These are phyloP conservation scores for Kluyveromyces dobzhanskii DNA, from an alignment of 805 yeast species.

Conservation along the genomic window DNA sequence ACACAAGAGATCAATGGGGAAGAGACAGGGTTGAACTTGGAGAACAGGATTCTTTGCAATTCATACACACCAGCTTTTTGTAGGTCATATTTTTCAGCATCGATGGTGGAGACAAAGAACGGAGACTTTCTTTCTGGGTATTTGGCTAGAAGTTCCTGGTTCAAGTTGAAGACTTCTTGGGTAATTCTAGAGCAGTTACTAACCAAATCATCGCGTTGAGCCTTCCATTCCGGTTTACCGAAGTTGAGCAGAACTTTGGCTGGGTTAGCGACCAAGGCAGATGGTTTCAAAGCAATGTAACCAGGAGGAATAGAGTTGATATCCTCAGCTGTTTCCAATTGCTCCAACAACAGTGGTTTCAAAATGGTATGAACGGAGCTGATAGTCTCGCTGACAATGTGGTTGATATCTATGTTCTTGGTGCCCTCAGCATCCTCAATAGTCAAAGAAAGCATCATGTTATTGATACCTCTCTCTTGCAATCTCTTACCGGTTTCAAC, in stretches of 20 bases:
- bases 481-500: constrained; percentile 60
- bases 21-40: constrained; percentile 55
- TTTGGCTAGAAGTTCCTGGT: constrained; percentile 37
- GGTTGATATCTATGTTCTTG: constrained; percentile 46
- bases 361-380: constrained; percentile 59
- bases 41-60: constrained; percentile 73
- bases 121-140: constrained; percentile 65
- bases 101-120: constrained; percentile 69
- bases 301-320: constrained; percentile 78
- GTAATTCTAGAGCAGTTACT: constrained; percentile 59
- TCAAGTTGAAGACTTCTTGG: constrained; percentile 45
- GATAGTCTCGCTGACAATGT: constrained; percentile 55
- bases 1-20: constrained; percentile 55
- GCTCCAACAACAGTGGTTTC: constrained; percentile 59
- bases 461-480: constrained; percentile 67
- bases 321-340: constrained; percentile 38
- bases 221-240: constrained; percentile 45
- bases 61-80: constrained; percentile 83
- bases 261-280: constrained; percentile 77
- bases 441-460: constrained; percentile 92
- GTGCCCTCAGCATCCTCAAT: constrained; percentile 88
- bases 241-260: constrained; percentile 61
- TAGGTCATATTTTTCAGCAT: constrained; percentile 83
- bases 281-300: constrained; percentile 87
- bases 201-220: constrained; percentile 48